phyloP scores from a whole-genome alignment of 1,139 yeast genomes.

The Pichia inconspicua region DNA sequence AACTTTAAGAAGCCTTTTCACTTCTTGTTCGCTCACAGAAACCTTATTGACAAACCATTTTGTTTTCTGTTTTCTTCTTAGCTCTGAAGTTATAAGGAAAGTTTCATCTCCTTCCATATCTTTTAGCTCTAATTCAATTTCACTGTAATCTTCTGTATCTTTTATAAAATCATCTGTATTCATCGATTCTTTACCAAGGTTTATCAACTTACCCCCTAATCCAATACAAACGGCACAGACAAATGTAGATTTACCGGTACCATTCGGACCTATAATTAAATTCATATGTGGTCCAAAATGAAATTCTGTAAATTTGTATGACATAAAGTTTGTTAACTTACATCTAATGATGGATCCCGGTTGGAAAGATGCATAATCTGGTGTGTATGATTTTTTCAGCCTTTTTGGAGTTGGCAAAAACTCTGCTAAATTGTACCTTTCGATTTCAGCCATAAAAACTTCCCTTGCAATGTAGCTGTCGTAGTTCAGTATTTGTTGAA shows the following conservation, averaged over 20 bases:
- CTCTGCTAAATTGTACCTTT: neutral
- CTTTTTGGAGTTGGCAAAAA: slow-evolving; percentile 15
- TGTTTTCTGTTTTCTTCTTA: slow-evolving; percentile 36
- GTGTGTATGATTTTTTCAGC: slow-evolving; percentile 11
- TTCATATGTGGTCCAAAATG: slow-evolving; percentile 76
- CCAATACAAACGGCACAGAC: slow-evolving; percentile 94
- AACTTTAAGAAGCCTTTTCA: slow-evolving; percentile 38
- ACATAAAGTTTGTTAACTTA: slow-evolving; percentile 67
- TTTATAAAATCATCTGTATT: slow-evolving; percentile 65
- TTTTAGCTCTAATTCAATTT: slow-evolving; percentile 60
- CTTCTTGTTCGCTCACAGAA: slow-evolving; percentile 36
- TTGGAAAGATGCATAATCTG: slow-evolving; percentile 18
- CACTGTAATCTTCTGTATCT: slow-evolving; percentile 51
- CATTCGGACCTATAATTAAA: slow-evolving; percentile 95
- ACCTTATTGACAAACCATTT: slow-evolving; percentile 53
- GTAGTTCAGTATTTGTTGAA: no score
- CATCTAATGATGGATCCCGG: slow-evolving; percentile 69
- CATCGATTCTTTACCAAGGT: slow-evolving; percentile 71
- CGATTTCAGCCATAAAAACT: neutral
- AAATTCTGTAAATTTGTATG: slow-evolving; percentile 73
- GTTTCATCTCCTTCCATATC: slow-evolving; percentile 29
- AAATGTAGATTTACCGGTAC: slow-evolving; percentile 90
- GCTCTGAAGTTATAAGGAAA: slow-evolving; percentile 37
- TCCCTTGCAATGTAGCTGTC: no score
- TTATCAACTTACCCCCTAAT: slow-evolving; percentile 70